Conservation (phyloP, 768 basidiomycete genomes). For the Boletus speciosus region DNA sequence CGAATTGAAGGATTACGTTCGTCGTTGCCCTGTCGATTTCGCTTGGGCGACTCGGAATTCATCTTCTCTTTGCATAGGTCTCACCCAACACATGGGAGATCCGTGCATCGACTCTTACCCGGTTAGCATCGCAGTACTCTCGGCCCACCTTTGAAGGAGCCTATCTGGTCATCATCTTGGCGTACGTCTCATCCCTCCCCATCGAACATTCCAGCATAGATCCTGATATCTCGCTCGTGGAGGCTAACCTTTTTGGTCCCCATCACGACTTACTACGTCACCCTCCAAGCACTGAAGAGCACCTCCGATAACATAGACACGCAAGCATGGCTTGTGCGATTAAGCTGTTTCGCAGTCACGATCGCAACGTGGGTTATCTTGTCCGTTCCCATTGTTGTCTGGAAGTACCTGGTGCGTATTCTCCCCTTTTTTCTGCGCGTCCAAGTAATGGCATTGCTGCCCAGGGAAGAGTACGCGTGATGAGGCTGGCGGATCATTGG, state of each 20-base stretch:
- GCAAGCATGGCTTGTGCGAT: constrained; percentile 34
- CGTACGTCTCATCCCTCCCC: constrained; percentile 31
- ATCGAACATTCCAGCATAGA: not conserved
- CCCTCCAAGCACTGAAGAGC: constrained; percentile 20
- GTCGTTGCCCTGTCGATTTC: constrained; percentile 20
- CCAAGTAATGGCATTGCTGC: not conserved
- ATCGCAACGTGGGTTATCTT: constrained; percentile 40
- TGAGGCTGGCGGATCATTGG: constrained; percentile 38
- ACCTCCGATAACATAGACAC: constrained; percentile 7
- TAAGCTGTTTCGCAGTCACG: constrained; percentile 34
- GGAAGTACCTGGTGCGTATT: constrained; percentile 44
- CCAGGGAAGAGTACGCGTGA: constrained; percentile 44
- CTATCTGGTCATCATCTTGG: constrained; percentile 37
- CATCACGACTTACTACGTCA: constrained; percentile 35
- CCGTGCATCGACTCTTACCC: constrained; percentile 38
- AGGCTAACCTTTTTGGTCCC: constrained; percentile 43
- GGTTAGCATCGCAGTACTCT: constrained; percentile 38
- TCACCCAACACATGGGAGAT: constrained; percentile 42
- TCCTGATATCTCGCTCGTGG: not conserved
- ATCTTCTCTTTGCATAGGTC: constrained; percentile 29
- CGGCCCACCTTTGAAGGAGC: constrained; percentile 43
- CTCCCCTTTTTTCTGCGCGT: not conserved
- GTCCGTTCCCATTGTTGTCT: constrained; percentile 40
- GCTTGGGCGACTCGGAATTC: not conserved
- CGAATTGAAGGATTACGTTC: constrained; percentile 34